Base-by-base conservation (phyloP, 2,329 filamentous ascomycete genomes). In the Chaetomium globosum region DNA sequence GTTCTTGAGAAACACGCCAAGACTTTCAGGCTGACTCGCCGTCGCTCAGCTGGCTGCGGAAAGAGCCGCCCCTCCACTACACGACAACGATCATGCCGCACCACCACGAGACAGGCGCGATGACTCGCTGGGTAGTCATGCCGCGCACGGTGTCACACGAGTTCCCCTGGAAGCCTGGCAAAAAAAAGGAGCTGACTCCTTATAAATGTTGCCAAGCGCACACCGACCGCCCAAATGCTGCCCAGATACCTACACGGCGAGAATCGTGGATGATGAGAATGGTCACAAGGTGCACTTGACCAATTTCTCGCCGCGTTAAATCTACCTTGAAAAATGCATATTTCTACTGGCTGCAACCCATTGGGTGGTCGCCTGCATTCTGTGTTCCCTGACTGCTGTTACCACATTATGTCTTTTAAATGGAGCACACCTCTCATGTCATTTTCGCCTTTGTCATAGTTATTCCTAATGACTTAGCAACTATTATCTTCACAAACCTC, bases 71-170 rank as follows among this genome's bases (percentile, higher is more conserved):
- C 54, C 48, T 59, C 54, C 46, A 63, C 30, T 19, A 58, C 23
- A 63, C 30, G 23, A 63, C 16, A 49, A 7, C 23, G 61, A 46
- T 63, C 61, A 63, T 48, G 28, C 61, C 13, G 61, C 54, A 57
- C 46, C 31, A 12, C 30, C 59, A 12, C 49, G 51, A 48, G 57
- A 33, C 21, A 21, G 36, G 26, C 3, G 59, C 26, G 51, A 46
- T 33, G 51, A 54, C 23, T 48, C 36, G 36, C 49, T 23, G 3
- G 39, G 39, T 51, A 28, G 53, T 63, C 60, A 63, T 55, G 51
- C 49, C 31, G n/a, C 33, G 10, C 9, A 23, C n/a, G 3, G n/a
- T 28, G 30, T 26, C 12, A 16, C 33, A 48, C 55, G 8, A 55
- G 19, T n/a, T 19, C 23, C 30, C 30, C 52, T 55, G 30, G 10